Percentiles rank a stretch among this genome's conserved stretches.
Evolutionary conservation across 2,329 filamentous ascomycete species (phyloP).

Genomic region (Hymenoscyphus fraxineus): DNA sequence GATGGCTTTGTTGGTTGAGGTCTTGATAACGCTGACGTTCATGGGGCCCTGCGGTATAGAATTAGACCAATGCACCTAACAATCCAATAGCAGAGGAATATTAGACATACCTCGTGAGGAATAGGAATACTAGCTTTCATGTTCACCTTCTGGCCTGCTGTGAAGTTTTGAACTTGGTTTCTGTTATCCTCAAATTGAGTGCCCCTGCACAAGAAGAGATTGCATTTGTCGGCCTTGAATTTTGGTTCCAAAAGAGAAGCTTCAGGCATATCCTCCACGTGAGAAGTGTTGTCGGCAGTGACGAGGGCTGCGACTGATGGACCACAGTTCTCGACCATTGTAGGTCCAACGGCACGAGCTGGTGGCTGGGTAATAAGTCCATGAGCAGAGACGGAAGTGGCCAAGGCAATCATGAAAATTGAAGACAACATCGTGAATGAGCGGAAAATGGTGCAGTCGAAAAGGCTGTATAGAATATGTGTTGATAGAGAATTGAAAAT

Average conservation of each 20-base stretch:
- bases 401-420: conserved; percentile 11
- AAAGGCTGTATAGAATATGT: conserved; percentile 1
- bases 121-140: conserved; percentile 42
- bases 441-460: neutral
- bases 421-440: conserved; percentile 2
- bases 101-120: conserved; percentile 41
- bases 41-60: conserved; percentile 39
- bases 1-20: conserved; percentile 45
- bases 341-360: conserved; percentile 39
- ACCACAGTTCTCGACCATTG: conserved; percentile 43
- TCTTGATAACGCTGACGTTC: conserved; percentile 52
- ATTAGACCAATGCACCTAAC: neutral
- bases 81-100: too few species aligned
- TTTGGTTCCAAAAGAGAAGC: conserved; percentile 36
- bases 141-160: conserved; percentile 41
- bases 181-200: conserved; percentile 43
- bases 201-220: conserved; percentile 47
- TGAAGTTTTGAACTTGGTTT: conserved; percentile 41
- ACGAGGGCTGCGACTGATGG: conserved; percentile 37
- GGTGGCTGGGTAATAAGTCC: conserved; percentile 42
- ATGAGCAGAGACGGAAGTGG: conserved; percentile 39
- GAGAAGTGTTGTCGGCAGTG: conserved; percentile 22
- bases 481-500: conserved; percentile 11
- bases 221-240: conserved; percentile 31
- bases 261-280: conserved; percentile 35